These are phyloP conservation scores for Fusarium sp. DNA, from an alignment of 2,329 filamentous ascomycete species.

Conservation along the genomic window DNA sequence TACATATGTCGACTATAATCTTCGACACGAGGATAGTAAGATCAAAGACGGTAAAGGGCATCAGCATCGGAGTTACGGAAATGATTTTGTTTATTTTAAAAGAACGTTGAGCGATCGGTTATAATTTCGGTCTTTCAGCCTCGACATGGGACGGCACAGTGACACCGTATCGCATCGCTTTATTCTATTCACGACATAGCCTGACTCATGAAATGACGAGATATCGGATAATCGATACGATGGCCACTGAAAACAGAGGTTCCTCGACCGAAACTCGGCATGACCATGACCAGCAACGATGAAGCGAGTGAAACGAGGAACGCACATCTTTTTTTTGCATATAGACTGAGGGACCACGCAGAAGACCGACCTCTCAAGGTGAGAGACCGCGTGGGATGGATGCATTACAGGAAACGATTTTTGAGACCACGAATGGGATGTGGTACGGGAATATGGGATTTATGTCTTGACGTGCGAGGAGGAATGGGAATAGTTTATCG, in stretches of 20 bases:
- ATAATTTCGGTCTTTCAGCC: conserved; percentile 37
- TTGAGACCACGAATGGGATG: conserved; percentile 28
- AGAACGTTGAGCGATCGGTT: conserved; percentile 30
- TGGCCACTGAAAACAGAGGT: conserved; percentile 30
- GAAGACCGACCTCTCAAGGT: conserved; percentile 28
- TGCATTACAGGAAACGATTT: conserved; percentile 29
- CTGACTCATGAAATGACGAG: not conserved
- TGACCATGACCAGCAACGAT: not conserved
- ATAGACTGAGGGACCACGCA: conserved; percentile 40
- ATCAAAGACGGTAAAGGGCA: conserved; percentile 41
- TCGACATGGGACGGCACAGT: conserved; percentile 27
- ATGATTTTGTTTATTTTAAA: conserved; percentile 38
- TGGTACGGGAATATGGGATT: conserved; percentile 33
- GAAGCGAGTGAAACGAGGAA: conserved; percentile 29
- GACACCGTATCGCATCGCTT: conserved; percentile 12
- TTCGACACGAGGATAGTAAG: conserved; percentile 33
- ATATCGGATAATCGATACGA: conserved; percentile 14
- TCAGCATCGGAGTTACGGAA: conserved; percentile 48
- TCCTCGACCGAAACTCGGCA: not conserved
- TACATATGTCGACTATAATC: conserved; percentile 36
- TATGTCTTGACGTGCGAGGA: conserved; percentile 30
- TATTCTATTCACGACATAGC: not conserved
- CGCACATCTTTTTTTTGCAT: conserved; percentile 35
- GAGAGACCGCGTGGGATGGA: conserved; percentile 23
- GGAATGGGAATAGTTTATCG: conserved; percentile 32